Evolutionary conservation across 768 basidiomycete genomes (phyloP).

Genomic region (Clavulina sp.): DNA sequence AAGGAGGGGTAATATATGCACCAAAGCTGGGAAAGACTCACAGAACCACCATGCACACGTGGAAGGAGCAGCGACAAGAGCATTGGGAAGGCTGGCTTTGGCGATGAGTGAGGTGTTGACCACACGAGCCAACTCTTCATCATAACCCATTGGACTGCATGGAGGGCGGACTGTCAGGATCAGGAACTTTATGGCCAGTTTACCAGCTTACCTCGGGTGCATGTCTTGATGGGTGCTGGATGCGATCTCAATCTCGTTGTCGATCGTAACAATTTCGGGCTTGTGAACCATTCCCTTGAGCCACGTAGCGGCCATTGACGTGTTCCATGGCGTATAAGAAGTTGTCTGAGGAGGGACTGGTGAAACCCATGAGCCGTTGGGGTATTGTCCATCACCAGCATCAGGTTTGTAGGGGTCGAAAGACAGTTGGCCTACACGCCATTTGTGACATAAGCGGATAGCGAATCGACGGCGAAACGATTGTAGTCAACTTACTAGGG

Average conservation of each 20-base stretch:
- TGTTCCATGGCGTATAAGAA: slow-evolving; percentile 34
- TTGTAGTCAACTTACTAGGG: slow-evolving; percentile 21
- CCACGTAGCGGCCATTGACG: slow-evolving; percentile 27
- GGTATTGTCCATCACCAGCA: slow-evolving; percentile 31
- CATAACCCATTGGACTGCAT: slow-evolving; percentile 28
- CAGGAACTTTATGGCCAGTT: not conserved
- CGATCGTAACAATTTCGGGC: slow-evolving; percentile 31
- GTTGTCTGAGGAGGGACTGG: slow-evolving; percentile 23
- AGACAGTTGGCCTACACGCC: slow-evolving; percentile 22
- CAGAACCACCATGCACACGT: slow-evolving; percentile 19
- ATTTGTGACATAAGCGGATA: not conserved
- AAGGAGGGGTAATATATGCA: no score
- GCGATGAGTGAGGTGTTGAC: slow-evolving; percentile 25
- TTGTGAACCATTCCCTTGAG: slow-evolving; percentile 30
- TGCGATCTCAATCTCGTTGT: slow-evolving; percentile 43
- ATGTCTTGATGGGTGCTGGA: slow-evolving; percentile 37
- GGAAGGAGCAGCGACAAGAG: slow-evolving; percentile 31
- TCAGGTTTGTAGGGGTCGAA: slow-evolving; percentile 33
- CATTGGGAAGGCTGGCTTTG: slow-evolving; percentile 29
- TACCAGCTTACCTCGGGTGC: slow-evolving; percentile 28
- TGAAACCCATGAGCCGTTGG: slow-evolving; percentile 30
- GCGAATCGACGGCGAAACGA: not conserved
- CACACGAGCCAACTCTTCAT: slow-evolving; percentile 33
- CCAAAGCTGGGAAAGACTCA: slow-evolving; percentile 14
- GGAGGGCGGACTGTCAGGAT: not conserved